Base-by-base conservation (phyloP, 169 alveolate species). In the Plasmodium vinckei region DNA sequence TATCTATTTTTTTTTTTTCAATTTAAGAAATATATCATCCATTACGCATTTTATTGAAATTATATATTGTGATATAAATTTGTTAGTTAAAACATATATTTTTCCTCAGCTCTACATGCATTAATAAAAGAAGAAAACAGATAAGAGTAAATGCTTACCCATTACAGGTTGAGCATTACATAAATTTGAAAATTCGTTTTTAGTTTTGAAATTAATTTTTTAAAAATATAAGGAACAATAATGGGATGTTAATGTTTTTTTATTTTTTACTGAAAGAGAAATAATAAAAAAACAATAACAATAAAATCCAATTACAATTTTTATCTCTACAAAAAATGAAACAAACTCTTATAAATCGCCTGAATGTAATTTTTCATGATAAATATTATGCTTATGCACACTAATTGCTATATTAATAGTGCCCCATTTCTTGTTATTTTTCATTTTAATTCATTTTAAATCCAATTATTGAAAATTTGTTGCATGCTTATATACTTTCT, bases 281-380 rank as follows among this genome's bases (percentile, higher is more conserved):
- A 60, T 27, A 27, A 27, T 33, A 33, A 33, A 33, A 33, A 33
- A 33, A 33, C 42, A 33, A 33, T 33, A 33, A 33, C 6, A 33
- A 33, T 33, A 47, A 21, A 51, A 82, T 19, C 27, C 23, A 21
- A 67, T 9, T 59, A 75, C 51, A 56, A 53, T 65, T 60, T 44
- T 54, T 53, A 59, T 53, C 13, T 33, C 42, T 33, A 10, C 12
- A 82, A 77, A 82, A 27, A 71, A 82, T 82, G 90, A 82, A 70
- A 1, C 77, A 82, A 33, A 82, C 67, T 61, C 70, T 82, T 51
- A 51, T 82, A 33, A 42, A 51, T 82, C 90, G 90, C 49, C 15
- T 82, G 33, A 82, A 82, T 17, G 90, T 82, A 65, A 82, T 53
- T 67, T 27, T 69, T 9, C 51, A 23, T 10, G 51, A 44, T 69